A percentile compares a stretch with the other conserved stretches of the same genome.
Conservation (phyloP, 108 stramenopile species). For the Mediolabrus comicus region DNA sequence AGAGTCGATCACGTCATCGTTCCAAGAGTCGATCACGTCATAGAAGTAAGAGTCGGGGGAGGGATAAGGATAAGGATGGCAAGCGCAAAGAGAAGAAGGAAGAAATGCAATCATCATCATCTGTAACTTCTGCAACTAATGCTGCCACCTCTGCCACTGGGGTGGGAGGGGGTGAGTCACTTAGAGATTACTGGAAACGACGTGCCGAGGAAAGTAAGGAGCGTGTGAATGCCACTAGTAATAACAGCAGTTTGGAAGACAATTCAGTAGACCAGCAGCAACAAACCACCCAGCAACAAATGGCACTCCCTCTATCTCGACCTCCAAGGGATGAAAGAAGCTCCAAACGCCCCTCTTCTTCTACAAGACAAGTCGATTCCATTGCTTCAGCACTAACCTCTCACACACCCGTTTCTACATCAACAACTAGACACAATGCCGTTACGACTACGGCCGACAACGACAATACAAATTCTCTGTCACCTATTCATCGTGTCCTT, state of each 20-base stretch:
- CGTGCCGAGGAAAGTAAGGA: slow-evolving; percentile 38
- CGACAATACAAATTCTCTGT: neutral
- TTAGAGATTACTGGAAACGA: slow-evolving; percentile 33
- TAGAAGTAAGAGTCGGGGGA: slow-evolving; percentile 1
- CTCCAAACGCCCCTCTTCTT: neutral
- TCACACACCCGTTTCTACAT: neutral
- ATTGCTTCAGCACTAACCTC: slow-evolving; percentile 24
- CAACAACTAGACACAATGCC: neutral
- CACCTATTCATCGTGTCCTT: neutral
- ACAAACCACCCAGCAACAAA: neutral
- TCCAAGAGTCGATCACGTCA: neutral
- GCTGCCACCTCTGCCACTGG: neutral
- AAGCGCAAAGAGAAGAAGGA: neutral
- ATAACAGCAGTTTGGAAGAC: neutral
- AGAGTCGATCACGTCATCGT: slow-evolving; percentile 8
- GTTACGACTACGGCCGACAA: too few species aligned
- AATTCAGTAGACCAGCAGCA: neutral
- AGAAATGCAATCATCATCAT: neutral
- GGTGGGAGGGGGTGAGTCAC: slow-evolving; percentile 5
- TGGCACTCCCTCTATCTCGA: neutral
- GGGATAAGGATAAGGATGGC: slow-evolving; percentile 8
- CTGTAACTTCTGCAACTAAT: neutral
- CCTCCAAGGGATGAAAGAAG: neutral
- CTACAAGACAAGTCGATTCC: slow-evolving; percentile 23
- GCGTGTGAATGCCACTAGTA: neutral